Percentiles rank a stretch among this genome's conserved stretches.
Evolutionary conservation across 2,329 filamentous ascomycete genomes (phyloP).

Genomic region (Fusarium pininemorale): DNA sequence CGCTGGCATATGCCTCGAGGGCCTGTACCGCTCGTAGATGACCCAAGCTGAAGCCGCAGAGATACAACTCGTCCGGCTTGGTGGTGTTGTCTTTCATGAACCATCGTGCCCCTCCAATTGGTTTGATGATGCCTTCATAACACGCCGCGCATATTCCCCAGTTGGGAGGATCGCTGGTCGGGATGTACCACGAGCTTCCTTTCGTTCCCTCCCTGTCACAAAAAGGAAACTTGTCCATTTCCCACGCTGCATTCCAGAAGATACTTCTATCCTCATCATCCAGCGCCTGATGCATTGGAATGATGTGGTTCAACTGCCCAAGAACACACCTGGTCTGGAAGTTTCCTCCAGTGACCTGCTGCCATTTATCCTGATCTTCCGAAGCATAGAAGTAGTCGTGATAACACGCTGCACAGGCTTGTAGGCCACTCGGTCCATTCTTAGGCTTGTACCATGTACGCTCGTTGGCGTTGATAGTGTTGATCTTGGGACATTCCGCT

Average conservation of each 20-base stretch:
- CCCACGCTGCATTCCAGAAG: slow-evolving; percentile 48
- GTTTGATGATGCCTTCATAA: slow-evolving; percentile 45
- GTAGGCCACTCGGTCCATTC: slow-evolving; percentile 35
- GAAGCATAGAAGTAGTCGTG: slow-evolving; percentile 48
- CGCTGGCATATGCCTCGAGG: slow-evolving; percentile 37
- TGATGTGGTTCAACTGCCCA: slow-evolving; percentile 43
- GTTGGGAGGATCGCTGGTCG: slow-evolving; percentile 42
- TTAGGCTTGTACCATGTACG: slow-evolving; percentile 48
- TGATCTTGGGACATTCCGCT: slow-evolving; percentile 41
- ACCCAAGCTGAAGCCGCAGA: slow-evolving; percentile 48
- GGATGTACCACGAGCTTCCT: slow-evolving; percentile 47
- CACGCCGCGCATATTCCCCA: slow-evolving; percentile 52
- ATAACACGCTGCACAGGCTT: slow-evolving; percentile 51
- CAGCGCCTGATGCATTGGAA: slow-evolving; percentile 45
- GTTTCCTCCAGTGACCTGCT: slow-evolving; percentile 35
- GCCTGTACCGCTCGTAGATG: slow-evolving; percentile 43
- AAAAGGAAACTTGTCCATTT: slow-evolving; percentile 41
- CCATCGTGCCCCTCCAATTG: slow-evolving; percentile 42
- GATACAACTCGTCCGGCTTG: slow-evolving; percentile 21
- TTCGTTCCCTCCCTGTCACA: slow-evolving; percentile 46
- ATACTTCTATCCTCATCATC: slow-evolving; percentile 43
- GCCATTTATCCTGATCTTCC: slow-evolving; percentile 39
- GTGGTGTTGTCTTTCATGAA: slow-evolving; percentile 41
- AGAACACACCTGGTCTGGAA: slow-evolving; percentile 41
- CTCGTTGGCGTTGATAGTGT: slow-evolving; percentile 30